Conservation (phyloP, 139 green algal species). For the Gonium pectorale region DNA sequence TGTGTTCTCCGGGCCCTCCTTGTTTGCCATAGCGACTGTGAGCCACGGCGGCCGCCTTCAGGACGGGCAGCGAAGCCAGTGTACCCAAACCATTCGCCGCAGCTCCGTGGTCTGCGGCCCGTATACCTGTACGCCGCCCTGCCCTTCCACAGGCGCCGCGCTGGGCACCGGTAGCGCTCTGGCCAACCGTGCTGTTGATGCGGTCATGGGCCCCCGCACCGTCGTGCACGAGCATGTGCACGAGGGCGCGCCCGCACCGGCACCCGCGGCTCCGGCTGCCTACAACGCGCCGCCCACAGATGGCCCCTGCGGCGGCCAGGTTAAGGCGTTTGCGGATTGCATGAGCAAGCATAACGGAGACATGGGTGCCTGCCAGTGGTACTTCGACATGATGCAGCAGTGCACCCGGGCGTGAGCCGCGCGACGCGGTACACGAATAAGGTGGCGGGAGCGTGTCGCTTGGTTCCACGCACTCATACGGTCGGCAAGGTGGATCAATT, state of each 20-base stretch:
- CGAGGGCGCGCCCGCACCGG: conserved; percentile 12
- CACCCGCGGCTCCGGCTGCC: conserved; percentile 40
- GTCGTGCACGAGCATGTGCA: conserved; percentile 61
- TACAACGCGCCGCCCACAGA: conserved; percentile 34
- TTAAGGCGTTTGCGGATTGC: conserved; percentile 92
- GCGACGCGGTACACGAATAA: too few species aligned
- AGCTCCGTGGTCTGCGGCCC: too few species aligned
- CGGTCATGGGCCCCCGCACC: conserved; percentile 69
- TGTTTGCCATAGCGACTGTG: too few species aligned
- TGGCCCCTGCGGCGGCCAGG: conserved; percentile 69
- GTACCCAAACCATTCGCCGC: too few species aligned
- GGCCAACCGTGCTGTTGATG: conserved; percentile 89
- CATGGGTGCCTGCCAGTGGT: conserved; percentile 80
- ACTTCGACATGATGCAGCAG: conserved; percentile 79
- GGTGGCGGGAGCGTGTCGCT: too few species aligned
- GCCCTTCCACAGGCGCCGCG: conserved; percentile 72
- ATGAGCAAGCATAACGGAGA: conserved; percentile 84
- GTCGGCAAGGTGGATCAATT: too few species aligned
- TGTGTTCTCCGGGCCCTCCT: too few species aligned
- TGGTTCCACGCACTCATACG: too few species aligned
- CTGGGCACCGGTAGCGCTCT: conserved; percentile 87
- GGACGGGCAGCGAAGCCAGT: too few species aligned
- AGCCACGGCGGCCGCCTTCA: too few species aligned
- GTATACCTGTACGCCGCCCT: too few species aligned
- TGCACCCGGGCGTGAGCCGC: too few species aligned